phyloP scores from a whole-genome alignment of 208 protist species.

The Spongospora subterranea region DNA sequence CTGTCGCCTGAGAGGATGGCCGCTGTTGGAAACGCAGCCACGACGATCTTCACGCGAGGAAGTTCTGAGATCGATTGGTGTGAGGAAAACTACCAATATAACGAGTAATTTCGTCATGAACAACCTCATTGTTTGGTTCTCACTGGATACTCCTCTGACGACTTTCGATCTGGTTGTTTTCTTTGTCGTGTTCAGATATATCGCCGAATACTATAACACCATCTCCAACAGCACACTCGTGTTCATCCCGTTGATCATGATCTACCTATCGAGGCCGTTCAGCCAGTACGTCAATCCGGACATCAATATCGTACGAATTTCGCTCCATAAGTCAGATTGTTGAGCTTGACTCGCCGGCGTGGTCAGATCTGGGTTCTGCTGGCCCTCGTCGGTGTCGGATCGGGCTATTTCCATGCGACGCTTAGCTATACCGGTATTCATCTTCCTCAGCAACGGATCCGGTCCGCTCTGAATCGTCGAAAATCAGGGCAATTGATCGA shows the following conservation, averaged over 20 bases:
- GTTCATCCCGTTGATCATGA: neutral
- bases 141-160: neutral
- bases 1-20: no score
- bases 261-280: constrained; percentile 49
- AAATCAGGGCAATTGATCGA: constrained; percentile 27
- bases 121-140: neutral
- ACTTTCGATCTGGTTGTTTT: neutral
- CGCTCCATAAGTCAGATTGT: neutral
- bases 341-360: neutral
- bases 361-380: neutral
- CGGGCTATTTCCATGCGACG: constrained; percentile 37
- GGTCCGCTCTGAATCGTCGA: neutral
- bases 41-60: neutral
- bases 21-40: no score
- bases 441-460: neutral
- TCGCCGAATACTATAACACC: constrained; percentile 4
- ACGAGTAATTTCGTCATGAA: neutral
- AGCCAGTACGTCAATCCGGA: neutral
- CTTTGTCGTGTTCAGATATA: neutral
- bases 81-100: constrained; percentile 23
- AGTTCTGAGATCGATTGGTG: constrained; percentile 43
- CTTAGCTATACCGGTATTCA: constrained; percentile 27
- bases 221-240: neutral
- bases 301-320: constrained; percentile 37
- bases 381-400: constrained; percentile 8